These are phyloP conservation scores for Cenchrus americanus DNA, from an alignment of 176 grass and related monocot genomes.

Conservation along the genomic window DNA sequence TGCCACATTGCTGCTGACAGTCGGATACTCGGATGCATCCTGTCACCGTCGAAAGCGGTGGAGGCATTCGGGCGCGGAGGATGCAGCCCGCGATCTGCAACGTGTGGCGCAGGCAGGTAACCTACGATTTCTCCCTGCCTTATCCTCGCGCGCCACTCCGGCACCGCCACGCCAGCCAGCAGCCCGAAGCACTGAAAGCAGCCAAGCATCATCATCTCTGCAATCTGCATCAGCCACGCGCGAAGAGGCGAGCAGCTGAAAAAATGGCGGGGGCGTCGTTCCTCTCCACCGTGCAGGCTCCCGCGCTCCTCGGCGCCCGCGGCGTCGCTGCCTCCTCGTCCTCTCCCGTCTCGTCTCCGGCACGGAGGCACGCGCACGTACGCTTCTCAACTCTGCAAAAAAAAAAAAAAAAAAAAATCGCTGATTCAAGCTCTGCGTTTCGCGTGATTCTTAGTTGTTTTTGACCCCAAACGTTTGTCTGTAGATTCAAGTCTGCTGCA, in stretches of 20 bases:
- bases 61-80: conserved; percentile 25
- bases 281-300: conserved; percentile 53
- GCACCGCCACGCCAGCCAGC: conserved; percentile 22
- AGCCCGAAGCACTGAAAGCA: background rate
- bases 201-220: background rate
- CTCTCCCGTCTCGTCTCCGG: conserved; percentile 13
- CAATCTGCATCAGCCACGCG: background rate
- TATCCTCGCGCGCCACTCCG: conserved; percentile 43
- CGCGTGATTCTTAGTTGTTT: background rate
- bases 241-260: background rate
- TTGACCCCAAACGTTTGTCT: background rate
- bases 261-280: conserved; percentile 67
- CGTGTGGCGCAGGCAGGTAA: conserved; percentile 42
- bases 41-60: background rate
- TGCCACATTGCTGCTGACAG: background rate
- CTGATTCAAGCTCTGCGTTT: background rate
- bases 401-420: too few species aligned
- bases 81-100: conserved; percentile 7
- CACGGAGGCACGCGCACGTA: conserved; percentile 39
- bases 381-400: background rate
- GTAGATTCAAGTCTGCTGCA: conserved; percentile 48
- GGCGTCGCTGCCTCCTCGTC: conserved; percentile 10
- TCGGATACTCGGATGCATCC: background rate
- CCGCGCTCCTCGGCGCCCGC: conserved; percentile 36
- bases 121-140: conserved; percentile 42